Evolutionary conservation across 805 yeast genomes (phyloP).

Genomic region (Nakazawaea molendinolei): DNA sequence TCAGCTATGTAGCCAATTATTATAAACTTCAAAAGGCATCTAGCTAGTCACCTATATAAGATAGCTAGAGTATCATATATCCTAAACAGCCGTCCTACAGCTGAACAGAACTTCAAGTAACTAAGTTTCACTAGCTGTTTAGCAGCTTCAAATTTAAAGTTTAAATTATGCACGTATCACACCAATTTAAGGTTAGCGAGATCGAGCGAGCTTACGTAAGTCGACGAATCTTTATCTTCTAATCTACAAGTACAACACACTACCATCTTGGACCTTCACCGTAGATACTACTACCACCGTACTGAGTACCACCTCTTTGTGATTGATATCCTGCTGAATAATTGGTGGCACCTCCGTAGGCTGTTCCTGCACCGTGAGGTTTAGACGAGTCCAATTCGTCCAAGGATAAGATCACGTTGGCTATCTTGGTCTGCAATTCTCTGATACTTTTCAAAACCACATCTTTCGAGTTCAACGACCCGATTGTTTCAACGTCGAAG

Average conservation of each 20-base stretch:
- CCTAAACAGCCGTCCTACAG: no score
- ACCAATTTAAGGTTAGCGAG: no score
- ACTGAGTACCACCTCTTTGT: slow-evolving; percentile 18
- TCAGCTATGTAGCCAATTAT: no score
- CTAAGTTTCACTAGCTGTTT: no score
- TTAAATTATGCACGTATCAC: no score
- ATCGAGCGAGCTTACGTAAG: no score
- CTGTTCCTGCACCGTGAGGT: slow-evolving; percentile 32
- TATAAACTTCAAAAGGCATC: no score
- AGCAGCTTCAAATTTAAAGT: no score
- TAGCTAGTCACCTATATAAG: no score
- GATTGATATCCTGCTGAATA: slow-evolving; percentile 25
- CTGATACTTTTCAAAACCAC: slow-evolving; percentile 81
- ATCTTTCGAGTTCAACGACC: slow-evolving; percentile 81
- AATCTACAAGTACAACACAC: background rate
- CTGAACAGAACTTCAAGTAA: no score
- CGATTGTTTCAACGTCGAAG: slow-evolving; percentile 88
- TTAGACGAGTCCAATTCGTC: slow-evolving; percentile 39
- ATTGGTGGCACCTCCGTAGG: slow-evolving; percentile 33
- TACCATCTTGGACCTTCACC: slow-evolving; percentile 15
- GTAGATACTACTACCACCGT: slow-evolving; percentile 24
- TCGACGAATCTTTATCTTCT: no score
- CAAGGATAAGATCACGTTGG: slow-evolving; percentile 73
- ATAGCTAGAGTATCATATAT: no score
- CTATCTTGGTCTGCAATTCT: slow-evolving; percentile 84